These are phyloP conservation scores for Magnusiomyces tetraspermus DNA, from an alignment of 1,139 yeast species.

Conservation along the genomic window DNA sequence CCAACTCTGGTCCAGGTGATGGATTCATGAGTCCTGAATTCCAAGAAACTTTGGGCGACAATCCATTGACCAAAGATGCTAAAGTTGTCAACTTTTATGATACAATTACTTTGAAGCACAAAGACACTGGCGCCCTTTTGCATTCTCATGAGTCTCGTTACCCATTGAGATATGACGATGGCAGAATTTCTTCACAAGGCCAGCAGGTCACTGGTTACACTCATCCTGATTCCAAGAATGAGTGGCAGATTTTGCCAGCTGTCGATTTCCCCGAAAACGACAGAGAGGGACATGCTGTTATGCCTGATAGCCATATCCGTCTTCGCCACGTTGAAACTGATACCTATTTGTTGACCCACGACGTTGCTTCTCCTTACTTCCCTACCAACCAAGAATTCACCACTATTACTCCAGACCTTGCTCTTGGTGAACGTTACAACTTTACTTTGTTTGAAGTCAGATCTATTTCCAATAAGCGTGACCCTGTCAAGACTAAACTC, in stretches of 20 bases:
- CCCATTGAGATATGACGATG: slow-evolving; percentile 93
- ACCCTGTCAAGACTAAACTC: slow-evolving; percentile 57
- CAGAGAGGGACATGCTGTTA: slow-evolving; percentile 41
- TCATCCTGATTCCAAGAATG: slow-evolving; percentile 53
- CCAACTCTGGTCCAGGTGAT: slow-evolving; percentile 92
- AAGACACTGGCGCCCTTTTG: slow-evolving; percentile 61
- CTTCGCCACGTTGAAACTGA: slow-evolving; percentile 75
- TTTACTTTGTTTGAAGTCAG: slow-evolving; percentile 76
- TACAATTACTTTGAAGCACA: slow-evolving; percentile 64
- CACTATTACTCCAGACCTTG: slow-evolving; percentile 52
- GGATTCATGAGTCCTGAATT: slow-evolving; percentile 85
- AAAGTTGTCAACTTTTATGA: slow-evolving; percentile 69
- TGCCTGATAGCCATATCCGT: slow-evolving; percentile 60
- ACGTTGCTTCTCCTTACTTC: slow-evolving; percentile 90
- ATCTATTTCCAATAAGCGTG: slow-evolving; percentile 46
- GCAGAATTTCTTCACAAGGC: slow-evolving; percentile 88
- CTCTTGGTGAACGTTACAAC: slow-evolving; percentile 48
- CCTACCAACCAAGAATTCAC: slow-evolving; percentile 91
- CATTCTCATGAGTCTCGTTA: slow-evolving; percentile 71
- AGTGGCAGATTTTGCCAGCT: slow-evolving; percentile 81
- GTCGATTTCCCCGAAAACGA: slow-evolving; percentile 35
- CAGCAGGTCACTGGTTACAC: slow-evolving; percentile 82
- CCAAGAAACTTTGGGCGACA: slow-evolving; percentile 84
- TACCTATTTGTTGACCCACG: slow-evolving; percentile 77
- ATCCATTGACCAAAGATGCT: slow-evolving; percentile 56